Conservation (phyloP, 371 early-diverging fungal genomes). For the Rhizoclosmatium hyalinum region DNA sequence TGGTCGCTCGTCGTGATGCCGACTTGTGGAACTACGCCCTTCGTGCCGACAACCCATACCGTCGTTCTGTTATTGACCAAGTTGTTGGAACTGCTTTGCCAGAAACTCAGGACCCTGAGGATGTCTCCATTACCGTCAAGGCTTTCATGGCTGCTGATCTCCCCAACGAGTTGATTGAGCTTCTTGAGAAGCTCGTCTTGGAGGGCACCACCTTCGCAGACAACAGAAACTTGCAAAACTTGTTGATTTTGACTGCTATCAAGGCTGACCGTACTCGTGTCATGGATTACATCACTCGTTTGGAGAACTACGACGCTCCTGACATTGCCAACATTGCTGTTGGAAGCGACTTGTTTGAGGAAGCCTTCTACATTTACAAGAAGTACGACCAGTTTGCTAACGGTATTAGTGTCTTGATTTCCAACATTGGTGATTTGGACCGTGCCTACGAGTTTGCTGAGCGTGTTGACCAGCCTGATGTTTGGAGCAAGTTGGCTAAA, state of each 20-base stretch:
- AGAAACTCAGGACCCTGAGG: conserved; percentile 95
- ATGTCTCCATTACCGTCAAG: conserved; percentile 95
- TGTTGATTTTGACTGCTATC: conserved; percentile 96
- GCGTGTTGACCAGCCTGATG: conserved; percentile 82
- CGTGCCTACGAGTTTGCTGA: conserved; percentile 97
- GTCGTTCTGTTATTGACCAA: conserved; percentile 92
- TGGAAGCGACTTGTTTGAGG: conserved; percentile 87
- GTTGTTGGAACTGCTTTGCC: conserved; percentile 88
- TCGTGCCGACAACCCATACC: conserved; percentile 77
- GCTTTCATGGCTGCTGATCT: conserved; percentile 97
- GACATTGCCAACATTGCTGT: conserved; percentile 96
- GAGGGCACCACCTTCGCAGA: conserved; percentile 91
- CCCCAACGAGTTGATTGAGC: conserved; percentile 93
- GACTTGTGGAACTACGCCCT: conserved; percentile 88
- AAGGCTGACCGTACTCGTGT: conserved; percentile 92
- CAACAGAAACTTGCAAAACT: conserved; percentile 95
- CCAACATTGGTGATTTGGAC: conserved; percentile 89
- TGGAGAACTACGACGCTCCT: conserved; percentile 93
- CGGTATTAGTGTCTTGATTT: conserved; percentile 89
- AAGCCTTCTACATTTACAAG: conserved; percentile 95
- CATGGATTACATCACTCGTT: conserved; percentile 91
- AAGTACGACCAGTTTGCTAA: conserved; percentile 85
- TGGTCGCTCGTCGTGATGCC: conserved; percentile 87
- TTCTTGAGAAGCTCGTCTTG: conserved; percentile 94
- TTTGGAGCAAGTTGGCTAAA: conserved; percentile 94